These are phyloP conservation scores for Neonectria coccinea DNA, from an alignment of 2,329 filamentous ascomycete species.

Conservation along the genomic window DNA sequence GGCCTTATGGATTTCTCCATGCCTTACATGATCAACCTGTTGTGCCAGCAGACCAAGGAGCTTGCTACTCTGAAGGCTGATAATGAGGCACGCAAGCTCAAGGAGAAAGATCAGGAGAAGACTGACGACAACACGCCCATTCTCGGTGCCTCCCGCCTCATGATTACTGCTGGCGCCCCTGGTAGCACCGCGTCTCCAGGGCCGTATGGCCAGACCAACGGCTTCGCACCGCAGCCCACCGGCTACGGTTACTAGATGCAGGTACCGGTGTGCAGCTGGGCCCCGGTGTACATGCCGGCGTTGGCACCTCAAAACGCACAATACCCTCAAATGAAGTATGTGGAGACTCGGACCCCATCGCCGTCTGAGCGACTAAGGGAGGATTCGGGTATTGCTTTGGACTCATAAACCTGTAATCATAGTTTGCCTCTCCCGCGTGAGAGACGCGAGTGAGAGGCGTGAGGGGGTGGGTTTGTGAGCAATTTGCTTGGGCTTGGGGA, in stretches of 20 bases:
- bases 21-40: conserved; percentile 99
- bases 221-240: conserved; percentile 89
- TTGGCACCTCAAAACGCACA: conserved; percentile 24
- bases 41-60: conserved; percentile 89
- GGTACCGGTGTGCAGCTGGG: conserved; percentile 46
- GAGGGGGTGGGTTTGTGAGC: conserved; percentile 38
- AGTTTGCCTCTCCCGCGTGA: conserved; percentile 41
- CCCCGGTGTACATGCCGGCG: conserved; percentile 31
- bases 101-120: conserved; percentile 78
- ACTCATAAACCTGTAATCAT: conserved; percentile 47
- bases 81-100: conserved; percentile 91
- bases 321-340: conserved; percentile 21
- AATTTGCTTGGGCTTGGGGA: conserved; percentile 39
- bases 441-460: conserved; percentile 32
- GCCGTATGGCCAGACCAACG: conserved; percentile 82
- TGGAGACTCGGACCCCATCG: conserved; percentile 16
- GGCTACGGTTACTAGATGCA: conserved; percentile 73
- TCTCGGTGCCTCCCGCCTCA: conserved; percentile 85
- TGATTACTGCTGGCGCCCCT: conserved; percentile 92
- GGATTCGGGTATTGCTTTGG: conserved; percentile 42
- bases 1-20: conserved; percentile 97
- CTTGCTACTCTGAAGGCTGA: conserved; percentile 90
- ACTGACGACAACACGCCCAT: conserved; percentile 95
- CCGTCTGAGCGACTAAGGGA: conserved; percentile 19
- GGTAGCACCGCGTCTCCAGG: conserved; percentile 67